Conservation (phyloP, 352 stramenopile species). For the Globisporangium parvum region DNA sequence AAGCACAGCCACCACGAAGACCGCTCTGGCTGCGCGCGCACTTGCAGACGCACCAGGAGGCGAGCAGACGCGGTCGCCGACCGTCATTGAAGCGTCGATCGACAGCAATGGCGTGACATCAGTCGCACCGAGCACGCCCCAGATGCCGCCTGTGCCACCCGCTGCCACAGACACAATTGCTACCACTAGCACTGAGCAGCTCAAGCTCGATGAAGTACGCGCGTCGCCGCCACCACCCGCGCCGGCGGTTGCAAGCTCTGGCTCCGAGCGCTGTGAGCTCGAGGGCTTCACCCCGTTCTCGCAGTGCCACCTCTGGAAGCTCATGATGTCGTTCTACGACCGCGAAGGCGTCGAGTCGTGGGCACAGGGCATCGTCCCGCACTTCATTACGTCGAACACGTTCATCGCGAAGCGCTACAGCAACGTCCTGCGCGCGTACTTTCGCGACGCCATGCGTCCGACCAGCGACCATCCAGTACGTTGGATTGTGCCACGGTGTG, state of each 20-base stretch:
- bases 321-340: slow-evolving; percentile 95
- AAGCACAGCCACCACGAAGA: neutral
- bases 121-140: neutral
- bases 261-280: slow-evolving; percentile 58
- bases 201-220: slow-evolving; percentile 54
- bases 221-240: neutral
- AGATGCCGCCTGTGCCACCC: neutral
- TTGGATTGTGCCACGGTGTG: neutral
- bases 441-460: slow-evolving; percentile 44
- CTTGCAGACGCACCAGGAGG: neutral
- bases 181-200: neutral
- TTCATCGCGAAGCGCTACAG: slow-evolving; percentile 92
- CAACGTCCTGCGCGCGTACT: slow-evolving; percentile 58
- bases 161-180: neutral
- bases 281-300: slow-evolving; percentile 89
- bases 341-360: slow-evolving; percentile 82
- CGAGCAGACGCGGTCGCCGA: slow-evolving; percentile 5
- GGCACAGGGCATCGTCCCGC: slow-evolving; percentile 91
- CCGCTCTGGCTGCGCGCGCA: neutral
- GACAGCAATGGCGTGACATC: slow-evolving; percentile 6
- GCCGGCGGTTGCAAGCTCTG: slow-evolving; percentile 14
- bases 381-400: slow-evolving; percentile 95
- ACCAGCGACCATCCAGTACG: slow-evolving; percentile 25
- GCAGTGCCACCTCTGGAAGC: slow-evolving; percentile 88
- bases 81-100: slow-evolving; percentile 5